Conservation (phyloP, 129 eudicot genomes). For the Saussurea involucrata region DNA sequence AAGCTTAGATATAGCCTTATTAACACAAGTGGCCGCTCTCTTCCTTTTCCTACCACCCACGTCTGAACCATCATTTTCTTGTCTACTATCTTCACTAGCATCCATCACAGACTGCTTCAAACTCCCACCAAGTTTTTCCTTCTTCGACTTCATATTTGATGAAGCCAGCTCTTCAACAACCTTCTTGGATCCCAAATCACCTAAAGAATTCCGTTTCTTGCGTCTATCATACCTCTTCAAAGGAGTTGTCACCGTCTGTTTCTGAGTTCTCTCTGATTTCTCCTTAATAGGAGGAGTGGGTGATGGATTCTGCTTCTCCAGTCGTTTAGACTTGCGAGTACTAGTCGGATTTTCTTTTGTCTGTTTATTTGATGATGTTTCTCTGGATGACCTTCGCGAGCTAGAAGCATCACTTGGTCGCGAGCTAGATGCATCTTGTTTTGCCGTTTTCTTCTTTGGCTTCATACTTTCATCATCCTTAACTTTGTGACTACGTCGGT, state of each 20-base stretch:
- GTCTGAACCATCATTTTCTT: slow-evolving; percentile 14
- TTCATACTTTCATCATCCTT: slow-evolving; percentile 38
- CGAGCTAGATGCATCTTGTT: slow-evolving; percentile 17
- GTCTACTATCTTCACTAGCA: slow-evolving; percentile 14
- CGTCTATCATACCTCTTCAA: slow-evolving; percentile 54
- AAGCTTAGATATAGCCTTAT: slow-evolving; percentile 29
- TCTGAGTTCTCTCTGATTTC: slow-evolving; percentile 45
- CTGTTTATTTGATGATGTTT: slow-evolving; percentile 38
- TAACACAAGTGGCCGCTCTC: slow-evolving; percentile 33
- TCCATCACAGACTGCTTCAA: slow-evolving; percentile 38
- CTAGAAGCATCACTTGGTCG: slow-evolving; percentile 21
- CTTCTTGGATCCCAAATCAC: slow-evolving; percentile 30
- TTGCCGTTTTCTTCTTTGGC: slow-evolving; percentile 25
- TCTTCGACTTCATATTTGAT: slow-evolving; percentile 31
- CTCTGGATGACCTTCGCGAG: slow-evolving; percentile 47
- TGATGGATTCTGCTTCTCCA: slow-evolving; percentile 37
- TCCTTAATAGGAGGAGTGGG: slow-evolving; percentile 24
- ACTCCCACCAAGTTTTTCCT: slow-evolving; percentile 26
- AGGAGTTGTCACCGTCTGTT: slow-evolving; percentile 38
- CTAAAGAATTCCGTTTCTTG: slow-evolving; percentile 25
- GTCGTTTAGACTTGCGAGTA: slow-evolving; percentile 56
- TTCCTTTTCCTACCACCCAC: slow-evolving; percentile 53
- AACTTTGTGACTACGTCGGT: slow-evolving; percentile 29
- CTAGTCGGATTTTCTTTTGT: slow-evolving; percentile 27
- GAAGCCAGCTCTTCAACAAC: slow-evolving; percentile 25